Evolutionary conservation across 106 monocot genomes (phyloP), one percentile per base, ranked within the genome.

Genomic region (Gastrodia elata): DNA sequence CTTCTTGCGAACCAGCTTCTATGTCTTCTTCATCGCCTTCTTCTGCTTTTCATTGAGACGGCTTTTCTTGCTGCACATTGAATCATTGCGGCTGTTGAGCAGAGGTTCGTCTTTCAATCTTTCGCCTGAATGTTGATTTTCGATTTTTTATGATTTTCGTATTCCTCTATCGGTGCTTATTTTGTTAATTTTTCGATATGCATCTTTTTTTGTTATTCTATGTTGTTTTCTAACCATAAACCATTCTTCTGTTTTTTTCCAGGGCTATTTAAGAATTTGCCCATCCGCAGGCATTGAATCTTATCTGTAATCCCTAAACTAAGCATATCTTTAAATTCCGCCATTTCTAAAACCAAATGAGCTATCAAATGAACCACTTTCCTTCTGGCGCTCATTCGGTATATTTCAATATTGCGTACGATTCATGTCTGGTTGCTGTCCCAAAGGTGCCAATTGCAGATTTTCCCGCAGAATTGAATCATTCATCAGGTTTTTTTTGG

Each of bases 321-420:
- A 32, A 20, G 8, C 8, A 20, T 55, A 14, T 39, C 52, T 16
- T 18, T 39, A 38, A 16, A 69, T 69, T 35, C 48, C 73, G 7
- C 55, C 49, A 38, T 9, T 52, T 55, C 15, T 38, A n/a, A 24
- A 14, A 39, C 34, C 9, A 30, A 2, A 22, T 34, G 37, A 14
- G 6, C 68, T 38, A 68, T 69, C 24, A 8, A 69, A 69, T 13
- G 25, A 20, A 26, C 38, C 8, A 69, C 14, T 2, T 10, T 25
- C 26, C 38, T 22, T 58, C 32, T 24, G 64, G 41, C 15, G n/a
- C 41, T 6, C 38, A 38, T 4, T 61, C 71, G 24, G 35, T 42
- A 18, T 78, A 64, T 64, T 78, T 61, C 64, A 78, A 78, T 71
- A 78, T 71, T 78, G 77, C 30, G 24, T 24, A 35, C 71, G 44